Evolutionary conservation across 2,329 filamentous ascomycete species (phyloP).

Genomic region (Lachnellula subtilissima): DNA sequence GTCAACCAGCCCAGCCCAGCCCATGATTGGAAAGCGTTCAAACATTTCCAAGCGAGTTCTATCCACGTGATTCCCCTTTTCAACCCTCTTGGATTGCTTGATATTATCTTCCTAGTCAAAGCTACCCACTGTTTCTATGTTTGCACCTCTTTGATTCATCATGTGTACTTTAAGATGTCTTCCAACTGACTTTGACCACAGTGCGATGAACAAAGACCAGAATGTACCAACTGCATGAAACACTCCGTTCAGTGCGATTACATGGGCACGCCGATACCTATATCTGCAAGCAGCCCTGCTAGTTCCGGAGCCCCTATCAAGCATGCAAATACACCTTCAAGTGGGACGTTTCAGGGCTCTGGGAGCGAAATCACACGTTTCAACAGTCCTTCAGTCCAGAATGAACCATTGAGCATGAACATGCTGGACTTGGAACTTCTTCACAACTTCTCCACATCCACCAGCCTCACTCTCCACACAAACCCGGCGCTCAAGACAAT

Average conservation of each 20-base stretch:
- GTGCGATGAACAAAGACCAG: slow-evolving; percentile 38
- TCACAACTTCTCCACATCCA: slow-evolving; percentile 48
- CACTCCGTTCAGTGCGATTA: slow-evolving; percentile 39
- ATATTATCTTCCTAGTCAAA: too few relatives aligned
- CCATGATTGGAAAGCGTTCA: neutral
- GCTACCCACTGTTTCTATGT: neutral
- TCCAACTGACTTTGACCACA: slow-evolving; percentile 13
- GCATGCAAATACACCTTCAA: neutral
- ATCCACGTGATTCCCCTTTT: neutral
- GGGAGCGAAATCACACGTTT: neutral
- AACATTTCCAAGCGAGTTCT: neutral
- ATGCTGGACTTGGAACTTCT: slow-evolving; percentile 47
- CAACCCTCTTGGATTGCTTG: too few relatives aligned
- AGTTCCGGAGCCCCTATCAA: slow-evolving; percentile 7
- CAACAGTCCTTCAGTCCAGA: neutral
- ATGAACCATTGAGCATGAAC: slow-evolving; percentile 27
- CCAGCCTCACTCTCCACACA: slow-evolving; percentile 42
- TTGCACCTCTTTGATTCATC: neutral
- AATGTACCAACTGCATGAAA: slow-evolving; percentile 38
- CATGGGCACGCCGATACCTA: slow-evolving; percentile 13
- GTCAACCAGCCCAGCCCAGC: too few relatives aligned
- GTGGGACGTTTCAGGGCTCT: neutral
- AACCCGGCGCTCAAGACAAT: slow-evolving; percentile 39
- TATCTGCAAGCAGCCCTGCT: slow-evolving; percentile 1
- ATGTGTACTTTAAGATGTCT: neutral